Evolutionary conservation across 352 stramenopile genomes (phyloP).

Genomic region (Globisporangium cederbergense): DNA sequence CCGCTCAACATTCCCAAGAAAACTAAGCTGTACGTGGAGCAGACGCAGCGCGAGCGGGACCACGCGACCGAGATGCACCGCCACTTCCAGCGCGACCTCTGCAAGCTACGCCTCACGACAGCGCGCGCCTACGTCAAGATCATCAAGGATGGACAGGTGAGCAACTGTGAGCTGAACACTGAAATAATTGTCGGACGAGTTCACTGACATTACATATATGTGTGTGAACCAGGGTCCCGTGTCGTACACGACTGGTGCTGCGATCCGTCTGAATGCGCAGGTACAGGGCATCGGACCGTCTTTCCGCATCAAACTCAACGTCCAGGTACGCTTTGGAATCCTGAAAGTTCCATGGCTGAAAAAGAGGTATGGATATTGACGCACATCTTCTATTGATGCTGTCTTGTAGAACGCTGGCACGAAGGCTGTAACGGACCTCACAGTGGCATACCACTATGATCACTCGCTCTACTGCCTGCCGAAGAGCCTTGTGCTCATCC

Average conservation of each 20-base stretch:
- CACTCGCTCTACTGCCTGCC: conserved; percentile 64
- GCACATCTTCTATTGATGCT: background rate
- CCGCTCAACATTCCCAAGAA: conserved; percentile 92
- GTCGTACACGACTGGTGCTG: conserved; percentile 62
- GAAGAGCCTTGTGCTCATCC: conserved; percentile 64
- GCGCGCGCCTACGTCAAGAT: conserved; percentile 89
- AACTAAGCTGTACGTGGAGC: conserved; percentile 93
- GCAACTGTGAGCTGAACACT: background rate
- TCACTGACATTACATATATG: background rate
- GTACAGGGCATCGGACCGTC: conserved; percentile 77
- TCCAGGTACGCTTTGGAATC: conserved; percentile 39
- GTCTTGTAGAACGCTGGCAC: conserved; percentile 52
- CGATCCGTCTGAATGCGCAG: conserved; percentile 79
- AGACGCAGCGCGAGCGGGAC: conserved; percentile 89
- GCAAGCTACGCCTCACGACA: conserved; percentile 84
- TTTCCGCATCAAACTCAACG: conserved; percentile 81
- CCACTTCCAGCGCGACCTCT: conserved; percentile 89
- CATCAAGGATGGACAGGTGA: conserved; percentile 84
- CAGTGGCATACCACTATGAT: conserved; percentile 75
- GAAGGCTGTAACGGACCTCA: conserved; percentile 62
- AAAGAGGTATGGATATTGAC: background rate
- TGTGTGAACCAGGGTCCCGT: conserved; percentile 42
- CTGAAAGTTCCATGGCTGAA: background rate
- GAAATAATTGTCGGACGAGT: background rate
- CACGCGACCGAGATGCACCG: conserved; percentile 90